phyloP scores from a whole-genome alignment of 305 asterid genomes.

The Caryopteris hybrid region DNA sequence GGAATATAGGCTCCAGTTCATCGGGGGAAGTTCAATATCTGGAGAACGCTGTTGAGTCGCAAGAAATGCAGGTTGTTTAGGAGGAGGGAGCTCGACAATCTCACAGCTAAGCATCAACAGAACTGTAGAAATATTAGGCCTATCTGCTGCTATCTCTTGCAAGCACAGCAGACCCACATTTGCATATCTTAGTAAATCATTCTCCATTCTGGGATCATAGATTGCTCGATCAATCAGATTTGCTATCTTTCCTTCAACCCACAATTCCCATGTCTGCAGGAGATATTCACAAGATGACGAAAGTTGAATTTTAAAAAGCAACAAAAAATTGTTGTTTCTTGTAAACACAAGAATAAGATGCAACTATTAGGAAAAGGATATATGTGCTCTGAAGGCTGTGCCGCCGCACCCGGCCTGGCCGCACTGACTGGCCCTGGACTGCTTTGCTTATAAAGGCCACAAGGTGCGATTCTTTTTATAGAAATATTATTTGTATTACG shows the following conservation, averaged over 20 bases:
- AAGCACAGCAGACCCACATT: conserved; percentile 25
- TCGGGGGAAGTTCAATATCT: neutral
- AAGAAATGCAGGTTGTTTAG: conserved; percentile 15
- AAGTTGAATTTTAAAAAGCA: neutral
- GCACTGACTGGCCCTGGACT: no score
- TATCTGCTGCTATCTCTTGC: conserved; percentile 21
- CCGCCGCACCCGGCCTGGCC: no score
- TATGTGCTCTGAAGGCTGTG: no score
- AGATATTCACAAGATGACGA: neutral
- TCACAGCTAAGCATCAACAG: conserved; percentile 28
- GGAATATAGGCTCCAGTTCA: no score
- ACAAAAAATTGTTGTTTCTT: neutral
- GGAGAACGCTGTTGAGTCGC: neutral
- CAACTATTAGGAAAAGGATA: no score
- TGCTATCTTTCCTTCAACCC: conserved; percentile 22
- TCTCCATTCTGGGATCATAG: conserved; percentile 3
- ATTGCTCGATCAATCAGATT: conserved; percentile 11
- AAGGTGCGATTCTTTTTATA: no score
- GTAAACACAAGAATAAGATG: neutral
- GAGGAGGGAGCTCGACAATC: conserved; percentile 15
- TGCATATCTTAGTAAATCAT: conserved; percentile 15
- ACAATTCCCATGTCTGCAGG: conserved; percentile 35
- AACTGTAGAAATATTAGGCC: conserved; percentile 21
- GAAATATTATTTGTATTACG: no score
- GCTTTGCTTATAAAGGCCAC: no score